Base-by-base conservation (phyloP, 1,284 basidiomycete genomes). In the Spongispora temasekensis region DNA sequence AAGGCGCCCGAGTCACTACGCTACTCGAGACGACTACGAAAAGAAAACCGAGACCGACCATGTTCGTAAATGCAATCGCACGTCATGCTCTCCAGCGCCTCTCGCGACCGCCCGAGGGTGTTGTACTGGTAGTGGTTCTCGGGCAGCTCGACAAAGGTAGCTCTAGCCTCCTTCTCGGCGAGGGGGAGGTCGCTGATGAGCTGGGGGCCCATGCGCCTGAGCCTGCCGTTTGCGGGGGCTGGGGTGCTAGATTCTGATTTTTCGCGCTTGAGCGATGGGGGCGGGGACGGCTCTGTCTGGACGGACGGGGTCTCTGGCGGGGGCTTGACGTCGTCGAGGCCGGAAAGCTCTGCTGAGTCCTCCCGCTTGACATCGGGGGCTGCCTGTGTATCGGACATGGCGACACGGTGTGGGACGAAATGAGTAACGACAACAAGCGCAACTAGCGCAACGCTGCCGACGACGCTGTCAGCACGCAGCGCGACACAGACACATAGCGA, bases 71-170 rank as follows among this genome's bases (percentile, higher is more conserved):
- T 78, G 78, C 95, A 98, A 73, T 97, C 95, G 80, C 95, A 98
- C 46, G 89, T 88, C 90, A 95, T 94, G 76, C 93, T 90, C 79
- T 98, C 95, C 69, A 93, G 84, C 60, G 90, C 86, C 76, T 96
- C 94, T 71, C 91, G 88, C 52, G 91, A 94, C 67, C 88, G 84
- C 13, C 97, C 97, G 57, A 99, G 79, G 44, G 89, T 85, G 72
- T 90, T 90, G 76, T 90, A 90, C 79, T 97, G 93, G 74, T 98
- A 98, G 67, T 88, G 87, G 72, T 96, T 98, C 67, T 81, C 84
- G 58, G 78, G 68, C 68, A 98, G 87, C 74, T 91, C 85, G 62
- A 77, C 79, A 70, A 96, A 99, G 7, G 87, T 91, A 66, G 77
- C 78, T 66, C 90, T 76, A 31, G 97, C 96, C 42, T 83, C 86